Base-by-base conservation (phyloP, 2,329 filamentous ascomycete genomes). In the Penicillium sp. region DNA sequence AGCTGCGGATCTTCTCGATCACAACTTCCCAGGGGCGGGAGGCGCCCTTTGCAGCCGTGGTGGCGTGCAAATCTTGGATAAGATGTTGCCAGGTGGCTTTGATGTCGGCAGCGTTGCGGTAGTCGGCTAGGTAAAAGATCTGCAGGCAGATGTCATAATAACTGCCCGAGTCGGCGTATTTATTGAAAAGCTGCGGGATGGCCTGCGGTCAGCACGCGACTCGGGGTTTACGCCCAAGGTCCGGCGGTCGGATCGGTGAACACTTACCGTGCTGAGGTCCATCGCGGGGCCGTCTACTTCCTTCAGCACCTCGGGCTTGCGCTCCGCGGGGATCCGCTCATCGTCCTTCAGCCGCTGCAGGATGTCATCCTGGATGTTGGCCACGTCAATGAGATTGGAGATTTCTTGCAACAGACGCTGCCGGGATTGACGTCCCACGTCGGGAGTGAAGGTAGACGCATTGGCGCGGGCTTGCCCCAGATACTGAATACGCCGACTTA, bases 131-230 rank as follows among this genome's bases (percentile, higher is more conserved):
- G 64, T 94, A 85, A 72, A 90, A 97, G 58, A 98, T 95, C 44
- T 91, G 76, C 7, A 98, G 79, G 61, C 87, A 95, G 35, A 98
- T 79, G 62, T 97, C 93, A 68, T 89, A 91, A 74, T 98, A 98
- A 34, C 82, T 84, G 2, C 88, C 93, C 58, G 87, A 84, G 59
- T 96, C 90, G 39, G 90, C 88, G 57, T 89, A 98, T 48, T 81
- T 74, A 62, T 97, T 94, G 71, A 88, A 98, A n/a, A 98, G 80
- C 82, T 94, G 58, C n/a, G n/a, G n/a, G n/a, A n/a, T 27, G 11
- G 11, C 6, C 14, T 27, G 10, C 4, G 11, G 25, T 27, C 25
- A 27, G 25, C n/a, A n/a, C 17, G 5, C 20, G 19, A 28, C 26
- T 14, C 26, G 26, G 26, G 26, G 11, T 6, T 28, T 18, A 9